Evolutionary conservation across 192 early-diverging fungal genomes (phyloP), one percentile per base, ranked within the genome.

Genomic region (Rhizophagus sp.): DNA sequence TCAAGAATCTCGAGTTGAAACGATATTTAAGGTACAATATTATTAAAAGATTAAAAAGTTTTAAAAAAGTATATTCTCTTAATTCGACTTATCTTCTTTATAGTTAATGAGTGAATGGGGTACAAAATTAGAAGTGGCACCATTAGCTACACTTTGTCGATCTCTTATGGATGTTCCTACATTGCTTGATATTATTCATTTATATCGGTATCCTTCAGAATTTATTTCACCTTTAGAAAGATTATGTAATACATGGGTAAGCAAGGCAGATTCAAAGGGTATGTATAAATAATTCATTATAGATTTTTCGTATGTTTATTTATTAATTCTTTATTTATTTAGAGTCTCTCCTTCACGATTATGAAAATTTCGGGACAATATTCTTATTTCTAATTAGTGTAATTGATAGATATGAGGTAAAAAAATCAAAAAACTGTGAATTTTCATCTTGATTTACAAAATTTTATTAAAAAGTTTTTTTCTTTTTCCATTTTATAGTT

Each of bases 1-100:
- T 79, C 77, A 79, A 30, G 77, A 79, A 69, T 70, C 77, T 44
- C 33, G 77, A 36, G 49, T 79, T 30, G 77, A 47, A 33, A 79
- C 68, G 25, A 62, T 79, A 62, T 49, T 79, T 10, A 79, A 44
- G 49, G 77, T 79, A 52, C 33, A 4, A 39, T 15, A 63, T 9
- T 36, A 52, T 52, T 52, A 22, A 49, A 65, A 30, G 5, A 52
- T n/a, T 49, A 57, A 64, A 49, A 34, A 22, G 19, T 0, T 57
- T 34, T 33, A 4, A 65, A 5, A 36, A 5, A 36, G n/a, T 44
- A 49, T 25, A 30, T 30, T 30, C 30, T 10, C 70, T 61, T 41
- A 2, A 76, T 9, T 65, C 5, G 11, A 49, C 12, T 25, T 19
- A 71, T 44, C 65, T 11, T 47, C 5, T 76, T 75, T 49, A 0